A percentile compares a stretch with the other conserved stretches of the same genome.
Conservation (phyloP, 306 rosid species). For the Glycine tomentella region DNA sequence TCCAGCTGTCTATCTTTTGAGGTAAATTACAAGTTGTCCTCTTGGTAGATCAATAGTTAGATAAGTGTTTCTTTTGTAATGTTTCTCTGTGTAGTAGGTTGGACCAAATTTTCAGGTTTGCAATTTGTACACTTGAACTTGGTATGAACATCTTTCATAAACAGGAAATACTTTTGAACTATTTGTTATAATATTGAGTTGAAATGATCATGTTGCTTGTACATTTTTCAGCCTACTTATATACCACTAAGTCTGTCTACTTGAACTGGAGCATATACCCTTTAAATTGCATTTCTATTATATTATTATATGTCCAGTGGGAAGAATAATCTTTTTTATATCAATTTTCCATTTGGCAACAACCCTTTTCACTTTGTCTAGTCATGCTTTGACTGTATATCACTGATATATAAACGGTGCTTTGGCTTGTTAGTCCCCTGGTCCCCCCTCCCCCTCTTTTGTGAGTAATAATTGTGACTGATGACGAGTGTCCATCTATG, state of each 20-base stretch:
- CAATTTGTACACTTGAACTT: neutral
- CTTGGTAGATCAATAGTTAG: conserved; percentile 3
- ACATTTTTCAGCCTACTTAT: neutral
- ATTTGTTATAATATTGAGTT: neutral
- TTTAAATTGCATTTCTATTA: neutral
- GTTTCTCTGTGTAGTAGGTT: neutral
- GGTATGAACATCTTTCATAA: conserved; percentile 15
- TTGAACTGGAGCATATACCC: conserved; percentile 21
- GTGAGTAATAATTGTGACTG: neutral
- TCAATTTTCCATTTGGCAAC: no score
- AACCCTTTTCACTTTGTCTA: no score
- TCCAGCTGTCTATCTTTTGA: conserved; percentile 26
- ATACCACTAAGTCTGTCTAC: neutral
- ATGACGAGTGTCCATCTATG: neutral
- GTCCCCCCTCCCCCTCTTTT: no score
- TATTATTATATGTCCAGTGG: no score
- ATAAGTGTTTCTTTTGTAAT: conserved; percentile 4
- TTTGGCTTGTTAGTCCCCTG: neutral
- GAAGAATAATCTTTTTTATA: no score
- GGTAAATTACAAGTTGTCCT: neutral
- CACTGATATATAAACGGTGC: conserved; percentile 17
- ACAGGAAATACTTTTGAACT: neutral
- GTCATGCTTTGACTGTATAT: conserved; percentile 7
- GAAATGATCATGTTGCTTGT: conserved; percentile 7
- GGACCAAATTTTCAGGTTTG: conserved; percentile 29